Percentiles rank a stretch among this genome's conserved stretches.
These are phyloP conservation scores for Neurospora pannonica DNA, from an alignment of 495 filamentous ascomycete species.

Conservation along the genomic window DNA sequence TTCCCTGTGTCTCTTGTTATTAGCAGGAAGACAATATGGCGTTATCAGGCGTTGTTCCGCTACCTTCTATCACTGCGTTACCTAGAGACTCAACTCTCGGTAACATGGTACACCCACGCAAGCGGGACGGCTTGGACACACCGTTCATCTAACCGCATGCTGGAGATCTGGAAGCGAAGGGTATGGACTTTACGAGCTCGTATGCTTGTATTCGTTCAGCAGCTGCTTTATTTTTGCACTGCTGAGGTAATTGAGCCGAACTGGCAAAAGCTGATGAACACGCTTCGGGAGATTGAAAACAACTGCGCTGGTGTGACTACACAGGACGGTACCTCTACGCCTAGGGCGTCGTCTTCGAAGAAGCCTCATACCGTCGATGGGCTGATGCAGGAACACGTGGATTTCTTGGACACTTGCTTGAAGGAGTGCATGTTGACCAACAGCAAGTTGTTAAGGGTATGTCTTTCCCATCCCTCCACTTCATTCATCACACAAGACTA, in stretches of 20 bases:
- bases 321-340: conserved; percentile 22
- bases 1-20: conserved; percentile 97
- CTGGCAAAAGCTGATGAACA: conserved; percentile 84
- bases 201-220: conserved; percentile 96
- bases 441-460: conserved; percentile 79
- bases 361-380: conserved; percentile 77
- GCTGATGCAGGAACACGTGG: conserved; percentile 97
- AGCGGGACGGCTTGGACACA: conserved; percentile 78
- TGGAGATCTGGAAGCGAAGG: conserved; percentile 88
- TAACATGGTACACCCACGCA: conserved; percentile 83
- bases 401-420: conserved; percentile 92
- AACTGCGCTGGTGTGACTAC: conserved; percentile 30
- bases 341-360: not conserved
- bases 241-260: conserved; percentile 96
- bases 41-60: conserved; percentile 93
- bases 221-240: conserved; percentile 92
- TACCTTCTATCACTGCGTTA: conserved; percentile 83
- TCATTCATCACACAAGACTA: too few relatives aligned
- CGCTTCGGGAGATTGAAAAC: conserved; percentile 57
- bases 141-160: conserved; percentile 56
- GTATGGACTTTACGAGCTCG: conserved; percentile 86
- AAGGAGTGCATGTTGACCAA: conserved; percentile 99
- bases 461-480: too few relatives aligned
- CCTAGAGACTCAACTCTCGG: conserved; percentile 72
- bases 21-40: conserved; percentile 86